phyloP scores from a whole-genome alignment of 768 basidiomycete species.

The Naganishia vaughanmartiniae region DNA sequence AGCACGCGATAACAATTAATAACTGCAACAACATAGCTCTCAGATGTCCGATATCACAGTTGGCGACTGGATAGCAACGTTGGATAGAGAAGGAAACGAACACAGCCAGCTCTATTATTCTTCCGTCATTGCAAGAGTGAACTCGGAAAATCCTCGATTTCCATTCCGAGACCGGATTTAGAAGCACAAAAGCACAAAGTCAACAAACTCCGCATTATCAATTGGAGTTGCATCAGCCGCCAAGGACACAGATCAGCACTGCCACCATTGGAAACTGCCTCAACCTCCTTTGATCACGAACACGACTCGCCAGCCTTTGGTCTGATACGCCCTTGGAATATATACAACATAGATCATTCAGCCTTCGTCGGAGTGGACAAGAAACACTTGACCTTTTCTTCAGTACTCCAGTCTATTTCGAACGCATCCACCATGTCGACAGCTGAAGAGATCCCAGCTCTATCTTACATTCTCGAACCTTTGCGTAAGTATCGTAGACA shows the following conservation, averaged over 20 bases:
- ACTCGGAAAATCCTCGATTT: not conserved
- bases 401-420: not conserved
- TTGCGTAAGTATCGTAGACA: constrained; percentile 34
- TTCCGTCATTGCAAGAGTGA: not conserved
- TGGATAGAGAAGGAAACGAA: not conserved
- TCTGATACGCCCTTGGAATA: not conserved
- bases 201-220: too few species aligned
- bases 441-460: constrained; percentile 41
- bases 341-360: not conserved
- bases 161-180: not conserved
- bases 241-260: not conserved
- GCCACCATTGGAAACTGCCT: not conserved
- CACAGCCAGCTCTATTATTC: not conserved
- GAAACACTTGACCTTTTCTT: not conserved
- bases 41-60: not conserved
- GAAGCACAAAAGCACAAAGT: not conserved
- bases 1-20: not conserved
- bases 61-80: not conserved
- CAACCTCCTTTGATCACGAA: not conserved
- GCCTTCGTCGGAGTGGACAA: not conserved
- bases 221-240: not conserved
- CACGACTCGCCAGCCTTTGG: too few species aligned
- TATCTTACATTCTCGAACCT: constrained; percentile 44
- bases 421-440: constrained; percentile 38
- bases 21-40: not conserved